These are phyloP conservation scores for Tylopilus intermedius DNA, from an alignment of 768 basidiomycete species.

Conservation along the genomic window DNA sequence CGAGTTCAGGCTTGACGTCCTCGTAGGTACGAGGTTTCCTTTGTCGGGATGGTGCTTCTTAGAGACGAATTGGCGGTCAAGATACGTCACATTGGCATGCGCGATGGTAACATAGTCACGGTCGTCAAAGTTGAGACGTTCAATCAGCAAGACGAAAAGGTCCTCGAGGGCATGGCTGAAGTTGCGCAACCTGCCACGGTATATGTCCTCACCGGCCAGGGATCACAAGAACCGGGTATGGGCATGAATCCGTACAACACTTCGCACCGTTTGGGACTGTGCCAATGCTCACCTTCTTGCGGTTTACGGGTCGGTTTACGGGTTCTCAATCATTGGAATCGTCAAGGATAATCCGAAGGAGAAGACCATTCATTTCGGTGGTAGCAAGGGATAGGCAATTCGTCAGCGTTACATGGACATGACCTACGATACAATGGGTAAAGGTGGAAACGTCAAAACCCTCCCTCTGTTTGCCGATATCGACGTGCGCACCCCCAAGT, in stretches of 20 bases:
- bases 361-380: constrained; percentile 98
- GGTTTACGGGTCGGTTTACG: constrained; percentile 96
- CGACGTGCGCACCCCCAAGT: constrained; percentile 87
- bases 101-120: constrained; percentile 87
- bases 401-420: constrained; percentile 99
- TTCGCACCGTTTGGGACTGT: constrained; percentile 94
- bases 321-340: constrained; percentile 97
- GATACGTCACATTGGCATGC: constrained; percentile 88
- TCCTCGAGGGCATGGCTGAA: constrained; percentile 88
- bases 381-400: constrained; percentile 97
- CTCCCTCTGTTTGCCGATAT: constrained; percentile 96
- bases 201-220: constrained; percentile 98
- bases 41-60: constrained; percentile 95
- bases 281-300: constrained; percentile 90
- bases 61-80: constrained; percentile 82
- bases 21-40: constrained; percentile 82
- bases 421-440: constrained; percentile 96
- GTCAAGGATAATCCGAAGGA: constrained; percentile 99
- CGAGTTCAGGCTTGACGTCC: constrained; percentile 2
- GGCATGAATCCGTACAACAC: constrained; percentile 96
- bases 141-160: constrained; percentile 85
- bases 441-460: constrained; percentile 92
- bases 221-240: constrained; percentile 97
- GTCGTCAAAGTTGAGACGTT: constrained; percentile 84
- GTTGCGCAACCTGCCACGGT: constrained; percentile 89